Base-by-base conservation (phyloP, 352 stramenopile species). In the Pythium phragmiticola region DNA sequence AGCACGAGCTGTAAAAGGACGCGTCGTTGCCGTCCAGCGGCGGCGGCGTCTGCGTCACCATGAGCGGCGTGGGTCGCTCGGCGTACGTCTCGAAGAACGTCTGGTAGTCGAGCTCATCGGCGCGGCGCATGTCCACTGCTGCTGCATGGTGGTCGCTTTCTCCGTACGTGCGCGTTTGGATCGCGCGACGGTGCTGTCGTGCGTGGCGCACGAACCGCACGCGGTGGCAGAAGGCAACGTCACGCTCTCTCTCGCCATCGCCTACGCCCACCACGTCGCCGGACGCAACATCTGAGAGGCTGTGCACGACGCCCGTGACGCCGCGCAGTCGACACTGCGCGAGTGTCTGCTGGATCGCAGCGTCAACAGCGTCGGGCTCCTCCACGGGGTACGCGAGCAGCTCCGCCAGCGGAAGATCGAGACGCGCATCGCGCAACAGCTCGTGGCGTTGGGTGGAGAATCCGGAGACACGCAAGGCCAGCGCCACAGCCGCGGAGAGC, bases 41-140 rank as follows among this genome's bases (percentile, higher is more conserved):
- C 11, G 42, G 4, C 16, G 46, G 19, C 5, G 39, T 16, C 9
- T 51, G 21, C 21, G 53, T 50, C 19, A 88, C 57, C 43, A 90
- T 21, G 21, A 86, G 58, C 1, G 82, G 76, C 17, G 46, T 48
- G 17, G 51, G 23, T 8, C 63, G 59, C 68, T 76, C 72, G 4
- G 76, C 78, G 54, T 77, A 88, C 37, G 66, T 68, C 64, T 88
- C 77, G 50, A 91, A 87, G 65, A 91, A 91, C 47, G 72, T 70
- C 56, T 91, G 76, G 41, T 87, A 80, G 42, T 66, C 73, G n/a
- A 88, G 9, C 4, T 78, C 63, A 1, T 63, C 37, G 0, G 41
- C 60, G 9, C 34, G 17, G 39, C 54, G 70, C 28, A 33, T 59
- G 1, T 73, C 58, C 3, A 88, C 37, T 1, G 48, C 16, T n/a